Base-by-base conservation (phyloP, 1,284 basidiomycete species). In the Vanrija sp. region DNA sequence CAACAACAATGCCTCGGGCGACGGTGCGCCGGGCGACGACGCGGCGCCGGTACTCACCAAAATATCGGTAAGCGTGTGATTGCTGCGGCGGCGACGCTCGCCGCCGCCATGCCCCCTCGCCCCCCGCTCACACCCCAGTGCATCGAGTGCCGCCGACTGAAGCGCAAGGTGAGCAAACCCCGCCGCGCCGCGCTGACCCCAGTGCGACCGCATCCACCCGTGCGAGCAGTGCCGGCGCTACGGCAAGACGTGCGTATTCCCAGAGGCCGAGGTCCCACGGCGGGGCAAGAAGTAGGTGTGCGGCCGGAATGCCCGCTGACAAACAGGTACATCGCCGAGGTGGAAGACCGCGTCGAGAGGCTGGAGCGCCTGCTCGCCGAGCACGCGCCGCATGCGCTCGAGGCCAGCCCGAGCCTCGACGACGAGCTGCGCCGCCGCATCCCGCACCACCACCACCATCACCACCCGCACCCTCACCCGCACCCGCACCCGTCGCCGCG, bases 281-380 rank as follows among this genome's bases (percentile, higher is more conserved):
- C 46, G 53, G 22, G 62, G 57, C 42, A 51, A 56, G 49, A 54
- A 41, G 49, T 51, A 18, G 35, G 52, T 41, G n/a, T 3, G 12
- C 1, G n/a, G 20, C n/a, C 19, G 15, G 5, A 12, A 15, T 15
- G 7, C 10, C 22, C 19, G 36, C 10, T 51, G 37, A 6, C 16
- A 3, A 15, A 36, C 37, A 61, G 60, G 49, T 62, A 64, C 42
- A 49, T 65, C n/a, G 54, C 56, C 31, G 56, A 59, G n/a, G 58
- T 60, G 6, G 52, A 59, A 19, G 49, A 53, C 9, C 54, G 57
- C 2, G 56, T 64, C 18, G 51, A 51, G 14, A 31, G 48, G 10
- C 51, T 65, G 7, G 57, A 65, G 19, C 45, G 39, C 7, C 44
- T 60, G 8, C 49, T 65, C 6, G 41, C 46, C 3, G 38, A 50